phyloP scores from a whole-genome alignment of 1,284 basidiomycete species.

The Apiotrichum brassicae region DNA sequence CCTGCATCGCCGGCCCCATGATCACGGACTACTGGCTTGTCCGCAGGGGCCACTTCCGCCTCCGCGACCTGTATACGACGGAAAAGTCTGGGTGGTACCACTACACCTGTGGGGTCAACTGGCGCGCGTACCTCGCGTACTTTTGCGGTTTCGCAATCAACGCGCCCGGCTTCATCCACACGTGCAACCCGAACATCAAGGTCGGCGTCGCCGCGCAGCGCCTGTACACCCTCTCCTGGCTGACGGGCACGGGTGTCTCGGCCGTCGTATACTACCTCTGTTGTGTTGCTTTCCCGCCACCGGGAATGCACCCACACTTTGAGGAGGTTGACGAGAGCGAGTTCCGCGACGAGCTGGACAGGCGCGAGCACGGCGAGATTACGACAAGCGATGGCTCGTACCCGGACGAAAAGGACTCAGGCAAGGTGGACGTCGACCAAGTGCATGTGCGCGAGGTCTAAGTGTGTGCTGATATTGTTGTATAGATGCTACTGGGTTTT shows the following conservation, averaged over 20 bases:
- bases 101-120: slow-evolving; percentile 70
- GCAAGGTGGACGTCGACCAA: background rate
- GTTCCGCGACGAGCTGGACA: background rate
- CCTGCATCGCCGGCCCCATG: slow-evolving; percentile 77
- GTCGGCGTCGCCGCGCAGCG: slow-evolving; percentile 62
- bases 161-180: slow-evolving; percentile 54
- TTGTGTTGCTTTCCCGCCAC: slow-evolving; percentile 57
- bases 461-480: no score
- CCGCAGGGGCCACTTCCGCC: slow-evolving; percentile 62
- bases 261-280: slow-evolving; percentile 58
- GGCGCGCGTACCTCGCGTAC: slow-evolving; percentile 51
- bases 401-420: background rate
- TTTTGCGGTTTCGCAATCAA: slow-evolving; percentile 69
- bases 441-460: background rate
- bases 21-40: slow-evolving; percentile 76
- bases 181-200: slow-evolving; percentile 51
- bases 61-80: slow-evolving; percentile 64
- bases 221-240: slow-evolving; percentile 57
- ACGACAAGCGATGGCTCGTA: background rate
- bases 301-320: slow-evolving; percentile 53
- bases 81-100: slow-evolving; percentile 62
- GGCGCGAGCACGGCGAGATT: background rate
- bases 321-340: slow-evolving; percentile 55
- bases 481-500: no score
- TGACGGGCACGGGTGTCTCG: slow-evolving; percentile 68